These are phyloP conservation scores for Malassezia globosa DNA, from an alignment of 1,284 basidiomycete genomes.

Conservation along the genomic window DNA sequence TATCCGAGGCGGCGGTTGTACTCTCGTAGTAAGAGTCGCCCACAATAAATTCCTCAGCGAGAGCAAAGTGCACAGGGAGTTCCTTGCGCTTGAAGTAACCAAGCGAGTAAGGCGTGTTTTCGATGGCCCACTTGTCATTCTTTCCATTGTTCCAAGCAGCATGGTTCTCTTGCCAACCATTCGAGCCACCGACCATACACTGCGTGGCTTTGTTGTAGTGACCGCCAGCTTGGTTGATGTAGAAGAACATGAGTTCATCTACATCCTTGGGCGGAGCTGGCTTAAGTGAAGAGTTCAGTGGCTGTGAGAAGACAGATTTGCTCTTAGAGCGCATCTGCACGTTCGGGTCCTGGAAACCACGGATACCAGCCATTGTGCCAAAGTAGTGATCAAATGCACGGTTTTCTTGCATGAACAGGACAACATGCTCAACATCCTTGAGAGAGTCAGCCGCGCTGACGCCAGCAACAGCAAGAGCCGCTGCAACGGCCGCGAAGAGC, in stretches of 20 bases:
- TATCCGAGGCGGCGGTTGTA: conserved; percentile 22
- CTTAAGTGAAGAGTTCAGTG: conserved; percentile 5
- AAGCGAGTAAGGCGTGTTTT: conserved; percentile 29
- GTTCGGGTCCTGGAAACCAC: conserved; percentile 37
- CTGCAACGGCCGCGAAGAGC: not conserved
- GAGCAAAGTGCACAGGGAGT: conserved; percentile 32
- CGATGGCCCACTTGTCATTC: conserved; percentile 26
- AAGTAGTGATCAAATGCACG: conserved; percentile 41
- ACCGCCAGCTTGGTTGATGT: conserved; percentile 30
- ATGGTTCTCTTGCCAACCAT: conserved; percentile 29
- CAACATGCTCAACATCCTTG: conserved; percentile 18
- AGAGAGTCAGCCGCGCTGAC: not conserved
- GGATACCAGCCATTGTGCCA: conserved; percentile 27
- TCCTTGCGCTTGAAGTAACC: conserved; percentile 30
- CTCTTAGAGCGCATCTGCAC: conserved; percentile 17
- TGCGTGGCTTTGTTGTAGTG: conserved; percentile 24
- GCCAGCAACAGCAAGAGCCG: not conserved
- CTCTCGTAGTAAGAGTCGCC: conserved; percentile 32
- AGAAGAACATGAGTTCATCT: conserved; percentile 21
- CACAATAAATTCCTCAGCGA: conserved; percentile 29
- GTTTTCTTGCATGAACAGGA: conserved; percentile 38
- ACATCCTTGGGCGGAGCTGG: conserved; percentile 9
- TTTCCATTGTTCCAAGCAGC: conserved; percentile 28
- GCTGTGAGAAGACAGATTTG: conserved; percentile 22
- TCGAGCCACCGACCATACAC: conserved; percentile 28